phyloP scores from a whole-genome alignment of 371 early-diverging fungal genomes.

The Gilbertella persicaria region DNA sequence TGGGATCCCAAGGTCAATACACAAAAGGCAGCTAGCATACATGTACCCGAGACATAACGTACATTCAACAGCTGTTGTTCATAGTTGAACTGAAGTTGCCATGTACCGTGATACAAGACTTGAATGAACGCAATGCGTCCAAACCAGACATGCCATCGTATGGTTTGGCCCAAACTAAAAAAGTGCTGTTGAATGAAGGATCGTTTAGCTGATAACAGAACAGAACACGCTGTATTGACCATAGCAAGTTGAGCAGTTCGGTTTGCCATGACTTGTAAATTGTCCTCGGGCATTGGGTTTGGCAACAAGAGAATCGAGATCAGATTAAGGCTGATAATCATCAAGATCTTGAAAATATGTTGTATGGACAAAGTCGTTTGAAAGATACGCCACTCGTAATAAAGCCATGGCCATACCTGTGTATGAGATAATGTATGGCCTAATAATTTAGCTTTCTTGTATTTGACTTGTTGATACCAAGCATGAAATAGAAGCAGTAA shows the following conservation, averaged over 20 bases:
- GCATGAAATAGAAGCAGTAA: not conserved
- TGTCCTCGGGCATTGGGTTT: conserved; percentile 10
- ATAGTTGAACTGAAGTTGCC: conserved; percentile 30
- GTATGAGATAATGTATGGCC: not conserved
- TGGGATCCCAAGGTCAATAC: conserved; percentile 34
- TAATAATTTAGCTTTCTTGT: conserved; percentile 2
- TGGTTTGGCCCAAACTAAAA: conserved; percentile 10
- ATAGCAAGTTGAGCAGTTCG: conserved; percentile 39
- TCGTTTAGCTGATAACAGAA: conserved; percentile 33
- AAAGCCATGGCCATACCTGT: no score
- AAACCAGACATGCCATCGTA: conserved; percentile 43
- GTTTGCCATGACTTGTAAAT: conserved; percentile 31
- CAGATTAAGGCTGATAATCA: conserved; percentile 4
- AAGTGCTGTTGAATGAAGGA: conserved; percentile 20
- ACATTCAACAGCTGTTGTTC: conserved; percentile 7
- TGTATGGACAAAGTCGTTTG: not conserved
- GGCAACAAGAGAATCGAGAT: not conserved
- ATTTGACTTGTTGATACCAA: conserved; percentile 3
- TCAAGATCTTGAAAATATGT: not conserved
- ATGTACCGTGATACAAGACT: conserved; percentile 34
- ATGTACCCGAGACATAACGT: conserved; percentile 29
- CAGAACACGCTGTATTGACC: conserved; percentile 29
- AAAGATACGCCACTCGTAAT: conserved; percentile 7
- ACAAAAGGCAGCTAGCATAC: conserved; percentile 15
- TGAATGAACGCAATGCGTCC: conserved; percentile 23